A percentile compares a stretch with the other conserved stretches of the same genome.
phyloP scores from a whole-genome alignment of 495 filamentous ascomycete genomes.

The Bryoglossum gracile region DNA sequence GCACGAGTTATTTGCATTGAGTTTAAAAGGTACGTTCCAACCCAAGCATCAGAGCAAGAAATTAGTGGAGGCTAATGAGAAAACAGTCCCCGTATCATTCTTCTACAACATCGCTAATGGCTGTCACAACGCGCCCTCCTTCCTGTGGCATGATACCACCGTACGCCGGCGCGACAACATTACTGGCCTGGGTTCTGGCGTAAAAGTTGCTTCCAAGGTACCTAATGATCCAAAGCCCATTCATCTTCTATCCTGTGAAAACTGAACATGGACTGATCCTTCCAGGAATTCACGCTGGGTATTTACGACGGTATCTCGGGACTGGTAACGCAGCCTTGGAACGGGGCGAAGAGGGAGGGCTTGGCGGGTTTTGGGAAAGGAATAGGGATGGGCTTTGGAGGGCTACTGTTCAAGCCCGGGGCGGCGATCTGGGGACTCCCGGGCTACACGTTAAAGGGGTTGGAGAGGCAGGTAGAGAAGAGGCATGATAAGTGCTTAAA shows the following conservation, averaged over 20 bases:
- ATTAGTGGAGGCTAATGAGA: background rate
- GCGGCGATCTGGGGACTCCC: conserved; percentile 41
- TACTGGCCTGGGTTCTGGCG: conserved; percentile 58
- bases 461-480: conserved; percentile 55
- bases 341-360: conserved; percentile 51
- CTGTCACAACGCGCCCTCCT: conserved; percentile 21
- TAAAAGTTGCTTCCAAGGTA: conserved; percentile 55
- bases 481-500: conserved; percentile 24
- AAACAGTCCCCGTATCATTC: conserved; percentile 23
- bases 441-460: conserved; percentile 53
- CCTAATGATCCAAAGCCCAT: no score
- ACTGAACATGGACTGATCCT: no score
- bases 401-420: conserved; percentile 56
- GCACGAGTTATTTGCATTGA: conserved; percentile 10
- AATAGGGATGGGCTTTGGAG: conserved; percentile 65
- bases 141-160: conserved; percentile 16
- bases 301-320: conserved; percentile 68
- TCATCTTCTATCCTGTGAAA: no score
- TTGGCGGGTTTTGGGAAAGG: conserved; percentile 55
- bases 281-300: conserved; percentile 2
- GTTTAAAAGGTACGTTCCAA: conserved; percentile 19
- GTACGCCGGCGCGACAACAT: conserved; percentile 46
- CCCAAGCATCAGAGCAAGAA: background rate
- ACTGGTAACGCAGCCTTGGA: conserved; percentile 56
- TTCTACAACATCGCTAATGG: conserved; percentile 31